Evolutionary conservation across 1,284 basidiomycete genomes (phyloP), one percentile per base, ranked within the genome.

Genomic region (Malassezia slooffiae): DNA sequence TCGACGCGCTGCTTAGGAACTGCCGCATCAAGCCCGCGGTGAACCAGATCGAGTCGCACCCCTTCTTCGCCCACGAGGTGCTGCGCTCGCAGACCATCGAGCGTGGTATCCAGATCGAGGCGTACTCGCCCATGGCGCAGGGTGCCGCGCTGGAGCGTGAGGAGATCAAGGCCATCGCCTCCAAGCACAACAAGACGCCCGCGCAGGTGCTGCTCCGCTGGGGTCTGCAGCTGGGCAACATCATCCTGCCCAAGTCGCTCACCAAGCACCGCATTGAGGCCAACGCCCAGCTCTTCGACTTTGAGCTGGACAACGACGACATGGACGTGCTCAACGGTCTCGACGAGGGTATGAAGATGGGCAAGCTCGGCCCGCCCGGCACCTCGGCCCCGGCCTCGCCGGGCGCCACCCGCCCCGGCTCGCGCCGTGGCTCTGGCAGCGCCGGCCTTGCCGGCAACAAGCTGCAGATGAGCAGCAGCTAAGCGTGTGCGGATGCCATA

Each of bases 11-110:
- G 4, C 53, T 67, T 19, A 55, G 55, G 35, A 50, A 57, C 49
- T 54, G 50, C 41, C 61, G 60, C 48, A 64, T 67, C 57, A 62
- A 65, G 52, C 63, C 65, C 26, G 58, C 51, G 35, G 65, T 68
- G 44, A 68, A 67, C 56, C 65, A 67, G 58, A 67, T 65, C 47
- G 63, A 67, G 51, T 60, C 57, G 21, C 65, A 68, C 54, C 65
- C 62, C 55, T 67, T 64, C 58, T 67, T 67, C 43, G 59, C 59
- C 26, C 56, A 65, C 51, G 65, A 68, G 45, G 60, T 61, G 44
- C 58, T 68, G 31, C 62, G 61, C 20, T 58, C 60, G 49, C 55
- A 57, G 38, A 62, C 57, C 46, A 50, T 67, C 45, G 26, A 50
- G 28, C 61, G 62, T 34, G 65, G 62, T 27, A 64, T 68, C 48